These are phyloP conservation scores for Cladosporium sp. DNA, from an alignment of 2,329 filamentous ascomycete genomes.

Conservation along the genomic window DNA sequence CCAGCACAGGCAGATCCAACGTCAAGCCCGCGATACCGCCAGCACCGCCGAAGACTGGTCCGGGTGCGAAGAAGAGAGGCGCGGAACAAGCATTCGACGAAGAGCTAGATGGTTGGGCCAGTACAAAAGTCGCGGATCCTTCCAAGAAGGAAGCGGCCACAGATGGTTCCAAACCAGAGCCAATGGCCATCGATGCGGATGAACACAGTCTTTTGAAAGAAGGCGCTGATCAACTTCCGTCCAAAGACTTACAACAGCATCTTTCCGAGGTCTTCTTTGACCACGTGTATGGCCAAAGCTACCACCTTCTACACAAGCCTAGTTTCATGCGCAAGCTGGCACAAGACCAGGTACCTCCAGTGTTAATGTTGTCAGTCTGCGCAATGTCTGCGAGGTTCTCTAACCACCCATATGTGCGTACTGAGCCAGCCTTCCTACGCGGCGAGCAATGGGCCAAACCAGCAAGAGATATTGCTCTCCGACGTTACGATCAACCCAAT, in stretches of 20 bases:
- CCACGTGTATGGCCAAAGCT: conserved; percentile 91
- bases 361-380: conserved; percentile 89
- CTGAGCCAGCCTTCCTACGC: conserved; percentile 76
- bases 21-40: conserved; percentile 75
- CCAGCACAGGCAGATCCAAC: conserved; percentile 71
- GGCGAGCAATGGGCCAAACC: conserved; percentile 88
- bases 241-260: conserved; percentile 88
- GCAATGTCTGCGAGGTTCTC: conserved; percentile 95
- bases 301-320: conserved; percentile 91
- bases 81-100: conserved; percentile 85
- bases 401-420: conserved; percentile 76
- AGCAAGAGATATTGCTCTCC: conserved; percentile 83
- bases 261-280: conserved; percentile 94
- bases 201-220: conserved; percentile 78
- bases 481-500: conserved; percentile 90
- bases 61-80: conserved; percentile 69
- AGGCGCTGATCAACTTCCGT: conserved; percentile 77
- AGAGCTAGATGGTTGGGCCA: conserved; percentile 80
- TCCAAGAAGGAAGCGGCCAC: background rate
- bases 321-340: conserved; percentile 91
- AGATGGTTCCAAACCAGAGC: conserved; percentile 28
- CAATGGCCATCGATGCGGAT: conserved; percentile 55
- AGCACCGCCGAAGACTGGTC: conserved; percentile 56
- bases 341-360: conserved; percentile 78
- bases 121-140: conserved; percentile 31